Base-by-base conservation (phyloP, 2,329 filamentous ascomycete genomes). In the Onygenales sp. region DNA sequence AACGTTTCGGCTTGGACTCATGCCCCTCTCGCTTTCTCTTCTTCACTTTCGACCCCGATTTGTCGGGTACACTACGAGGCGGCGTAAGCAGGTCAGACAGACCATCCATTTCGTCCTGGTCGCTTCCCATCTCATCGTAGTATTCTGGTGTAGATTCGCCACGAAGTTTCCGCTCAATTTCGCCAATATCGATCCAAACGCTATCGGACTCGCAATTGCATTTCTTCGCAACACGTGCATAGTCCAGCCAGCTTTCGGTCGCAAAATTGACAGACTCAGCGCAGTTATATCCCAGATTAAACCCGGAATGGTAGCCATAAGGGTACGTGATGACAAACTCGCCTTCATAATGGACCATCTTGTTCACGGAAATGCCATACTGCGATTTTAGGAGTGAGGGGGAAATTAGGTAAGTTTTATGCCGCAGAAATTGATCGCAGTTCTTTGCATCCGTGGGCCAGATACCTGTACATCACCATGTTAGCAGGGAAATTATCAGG, bases 321-420 rank as follows among this genome's bases (percentile, higher is more conserved):
- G 93, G 93, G 66, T 95, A 98, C 0, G 93, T 98, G 59, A 98
- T 95, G 57, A 98, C 90, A 59, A 98, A 98, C 65, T 98, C 93
- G 56, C 93, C 92, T 57, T 95, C 93, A 62, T 95, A 90, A 49
- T 95, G 94, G 10, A 97, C 88, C 57, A 94, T 81, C 65, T 89
- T 92, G 75, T 98, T 98, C 66, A 97, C 94, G 53, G 88, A 92
- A 72, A 98, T 96, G 59, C 89, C 88, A 70, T 88, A 96, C 62
- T 95, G 85, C 54, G 87, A 87, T 61, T 88, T 84, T 9, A 98
- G 77, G 54, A 93, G 83, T 42, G 88, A 85, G 0, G 93, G 93
- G 0, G 93, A 98, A 58, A 98, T 95, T 31, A 98, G 78, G 65
- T 96, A 98, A 0, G 89, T 95, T 73, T 98, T 98, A 77, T 98